phyloP scores from a whole-genome alignment of 345 rosid genomes.

The rapeseed (Brassica napus) region DNA sequence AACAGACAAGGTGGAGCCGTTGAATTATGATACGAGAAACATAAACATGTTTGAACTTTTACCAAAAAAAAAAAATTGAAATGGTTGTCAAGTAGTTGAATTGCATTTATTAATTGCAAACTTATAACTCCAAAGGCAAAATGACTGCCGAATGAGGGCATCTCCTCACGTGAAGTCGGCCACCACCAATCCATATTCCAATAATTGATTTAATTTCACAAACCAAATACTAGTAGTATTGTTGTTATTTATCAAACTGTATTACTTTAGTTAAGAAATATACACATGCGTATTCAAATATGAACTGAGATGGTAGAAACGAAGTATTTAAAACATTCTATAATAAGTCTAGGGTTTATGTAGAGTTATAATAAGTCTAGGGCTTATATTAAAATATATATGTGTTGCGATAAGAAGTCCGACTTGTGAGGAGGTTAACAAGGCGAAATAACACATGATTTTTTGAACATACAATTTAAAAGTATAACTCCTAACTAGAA shows the following conservation, averaged over 20 bases:
- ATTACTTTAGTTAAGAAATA: background rate
- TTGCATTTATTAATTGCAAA: conserved; percentile 31
- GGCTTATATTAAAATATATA: background rate
- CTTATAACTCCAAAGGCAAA: conserved; percentile 13
- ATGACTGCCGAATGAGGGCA: conserved; percentile 38
- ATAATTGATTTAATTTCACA: conserved; percentile 17
- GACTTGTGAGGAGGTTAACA: background rate
- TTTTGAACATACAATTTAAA: background rate
- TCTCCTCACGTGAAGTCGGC: conserved; percentile 45
- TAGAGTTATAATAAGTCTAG: background rate
- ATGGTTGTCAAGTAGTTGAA: conserved; percentile 31
- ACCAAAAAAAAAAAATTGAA: background rate
- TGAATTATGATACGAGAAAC: conserved; percentile 30
- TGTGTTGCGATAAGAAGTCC: background rate
- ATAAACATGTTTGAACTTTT: conserved; percentile 33
- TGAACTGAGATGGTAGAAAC: background rate
- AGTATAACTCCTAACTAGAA: background rate
- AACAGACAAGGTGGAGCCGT: conserved; percentile 32
- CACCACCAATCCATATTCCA: conserved; percentile 37
- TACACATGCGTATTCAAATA: background rate
- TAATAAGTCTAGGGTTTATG: background rate
- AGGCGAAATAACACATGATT: background rate
- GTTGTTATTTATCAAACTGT: background rate
- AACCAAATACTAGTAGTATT: background rate
- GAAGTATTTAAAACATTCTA: background rate